A percentile compares a stretch with the other conserved stretches of the same genome.
These are phyloP conservation scores for Trypethelium eluteriae DNA, from an alignment of 495 filamentous ascomycete species.

Conservation along the genomic window DNA sequence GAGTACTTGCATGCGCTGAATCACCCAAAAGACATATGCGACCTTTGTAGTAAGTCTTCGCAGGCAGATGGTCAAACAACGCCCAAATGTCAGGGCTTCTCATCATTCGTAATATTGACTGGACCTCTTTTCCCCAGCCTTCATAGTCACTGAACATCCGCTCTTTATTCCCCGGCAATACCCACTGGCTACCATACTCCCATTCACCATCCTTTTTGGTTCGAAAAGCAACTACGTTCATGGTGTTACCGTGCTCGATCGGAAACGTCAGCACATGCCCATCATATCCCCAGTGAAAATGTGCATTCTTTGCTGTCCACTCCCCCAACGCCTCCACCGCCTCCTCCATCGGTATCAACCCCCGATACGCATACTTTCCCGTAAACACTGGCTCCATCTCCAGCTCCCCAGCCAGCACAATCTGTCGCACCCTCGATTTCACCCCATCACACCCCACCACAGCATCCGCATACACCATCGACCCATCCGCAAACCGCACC, in stretches of 20 bases:
- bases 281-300: constrained; percentile 39
- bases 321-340: constrained; percentile 45
- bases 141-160: constrained; percentile 50
- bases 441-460: constrained; percentile 19
- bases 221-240: constrained; percentile 32
- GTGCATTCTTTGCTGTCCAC: constrained; percentile 39
- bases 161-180: constrained; percentile 47
- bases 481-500: constrained; percentile 51
- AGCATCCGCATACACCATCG: constrained; percentile 25
- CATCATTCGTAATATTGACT: constrained; percentile 39
- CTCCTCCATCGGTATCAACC: constrained; percentile 45
- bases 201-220: constrained; percentile 35
- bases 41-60: constrained; percentile 48
- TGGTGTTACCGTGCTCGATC: constrained; percentile 39
- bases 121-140: constrained; percentile 46
- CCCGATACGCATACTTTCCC: constrained; percentile 46
- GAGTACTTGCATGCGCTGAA: constrained; percentile 62
- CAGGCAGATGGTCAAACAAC: constrained; percentile 54
- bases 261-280: constrained; percentile 45
- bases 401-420: constrained; percentile 23
- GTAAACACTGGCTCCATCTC: constrained; percentile 39
- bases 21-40: constrained; percentile 57
- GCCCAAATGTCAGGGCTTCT: constrained; percentile 51
- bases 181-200: constrained; percentile 48
- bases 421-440: constrained; percentile 17